phyloP scores from a whole-genome alignment of 345 rosid species.

The Eucalyptus cloeziana region DNA sequence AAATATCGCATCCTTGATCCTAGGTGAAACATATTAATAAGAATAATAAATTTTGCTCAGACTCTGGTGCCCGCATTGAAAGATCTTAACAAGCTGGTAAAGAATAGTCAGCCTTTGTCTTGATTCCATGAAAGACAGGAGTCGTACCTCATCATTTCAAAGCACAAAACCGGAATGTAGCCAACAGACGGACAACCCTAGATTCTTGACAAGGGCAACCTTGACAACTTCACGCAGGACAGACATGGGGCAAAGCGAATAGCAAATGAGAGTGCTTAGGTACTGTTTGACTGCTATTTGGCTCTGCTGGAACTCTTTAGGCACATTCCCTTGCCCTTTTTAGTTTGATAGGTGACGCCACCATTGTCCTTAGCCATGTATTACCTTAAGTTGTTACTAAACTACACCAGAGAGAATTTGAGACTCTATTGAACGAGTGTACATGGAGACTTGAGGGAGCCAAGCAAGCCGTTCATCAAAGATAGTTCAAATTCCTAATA shows the following conservation, averaged over 20 bases:
- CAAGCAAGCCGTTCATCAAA: not conserved
- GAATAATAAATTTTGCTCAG: not conserved
- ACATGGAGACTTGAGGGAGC: not conserved
- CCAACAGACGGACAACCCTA: not conserved
- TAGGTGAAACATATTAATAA: not conserved
- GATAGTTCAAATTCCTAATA: not conserved
- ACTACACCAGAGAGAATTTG: not conserved
- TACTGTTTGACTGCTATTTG: not conserved
- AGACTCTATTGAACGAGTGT: not conserved
- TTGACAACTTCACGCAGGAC: not conserved
- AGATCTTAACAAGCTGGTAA: not conserved
- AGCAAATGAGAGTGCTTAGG: not conserved
- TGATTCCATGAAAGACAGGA: not conserved
- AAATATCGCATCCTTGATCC: not conserved
- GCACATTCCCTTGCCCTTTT: not conserved
- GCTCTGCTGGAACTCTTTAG: not conserved
- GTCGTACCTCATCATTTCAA: not conserved
- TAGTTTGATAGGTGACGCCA: not conserved
- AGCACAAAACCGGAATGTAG: not conserved
- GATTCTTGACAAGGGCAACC: not conserved
- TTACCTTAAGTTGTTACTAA: not conserved
- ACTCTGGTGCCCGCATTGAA: not conserved
- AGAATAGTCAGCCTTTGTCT: not conserved
- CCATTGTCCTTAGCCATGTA: not conserved
- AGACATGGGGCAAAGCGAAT: not conserved